Evolutionary conservation across 73 alveolate genomes (phyloP), one percentile per base, ranked within the genome.

Genomic region (Uronychia binucleata): DNA sequence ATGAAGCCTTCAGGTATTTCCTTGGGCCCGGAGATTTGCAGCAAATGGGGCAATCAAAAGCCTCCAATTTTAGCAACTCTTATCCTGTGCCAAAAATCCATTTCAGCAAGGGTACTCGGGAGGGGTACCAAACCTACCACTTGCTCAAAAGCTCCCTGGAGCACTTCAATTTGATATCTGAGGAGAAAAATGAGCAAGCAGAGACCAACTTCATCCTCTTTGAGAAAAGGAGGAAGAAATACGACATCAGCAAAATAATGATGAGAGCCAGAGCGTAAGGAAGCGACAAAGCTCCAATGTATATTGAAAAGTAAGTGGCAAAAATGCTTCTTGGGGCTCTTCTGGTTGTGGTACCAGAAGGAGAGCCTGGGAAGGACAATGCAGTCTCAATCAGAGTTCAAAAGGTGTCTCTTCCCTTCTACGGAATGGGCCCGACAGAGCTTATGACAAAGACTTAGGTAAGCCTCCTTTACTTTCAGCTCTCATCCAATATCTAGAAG

Each of bases 111-210:
- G 30, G 81, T 32, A 5, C 81, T 58, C 27, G 30, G 30, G 27
- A 67, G 28, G 19, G 30, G 11, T 19, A 46, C 19, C 19, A 46
- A 46, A 46, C 67, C 67, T 46, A 46, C 19, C 67, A 26, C 58
- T 58, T 75, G 8, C 81, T 75, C 58, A 75, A 75, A 27, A 75
- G 27, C 27, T 75, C 81, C 1, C 35, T 75, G 25, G 81, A 75
- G 5, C 28, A 75, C 58, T 30, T 75, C 28, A 30, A 26, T 1
- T 26, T 28, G 5, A 26, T 58, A 25, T 26, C 81, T 28, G 81
- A 75, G 8, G 58, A 75, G 25, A 75, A 75, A 30, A 32, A 75
- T 5, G 28, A 26, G 27, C 28, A 32, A 75, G 81, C 81, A 5
- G 81, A 75, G 27, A 26, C 5, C 19, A 75, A 75, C 27, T 75